Percentiles rank a stretch among this genome's conserved stretches.
phyloP scores from a whole-genome alignment of 2,329 filamentous ascomycete species.

The Phyllosticta citriasiana region DNA sequence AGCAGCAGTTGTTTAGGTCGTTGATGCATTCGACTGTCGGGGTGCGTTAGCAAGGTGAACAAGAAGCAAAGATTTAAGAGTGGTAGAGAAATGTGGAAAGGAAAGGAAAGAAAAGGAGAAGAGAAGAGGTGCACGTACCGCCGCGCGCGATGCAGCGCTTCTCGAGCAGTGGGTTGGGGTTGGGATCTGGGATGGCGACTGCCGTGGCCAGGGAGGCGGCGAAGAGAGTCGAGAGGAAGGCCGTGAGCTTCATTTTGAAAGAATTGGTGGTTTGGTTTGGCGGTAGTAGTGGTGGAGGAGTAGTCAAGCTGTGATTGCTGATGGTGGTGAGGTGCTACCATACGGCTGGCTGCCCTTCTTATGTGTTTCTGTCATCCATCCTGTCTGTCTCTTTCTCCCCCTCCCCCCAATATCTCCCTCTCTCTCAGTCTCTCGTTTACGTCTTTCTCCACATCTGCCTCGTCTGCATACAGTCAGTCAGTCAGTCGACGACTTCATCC shows the following conservation, averaged over 20 bases:
- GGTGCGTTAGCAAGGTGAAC: neutral
- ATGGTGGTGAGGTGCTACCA: neutral
- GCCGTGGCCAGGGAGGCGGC: neutral
- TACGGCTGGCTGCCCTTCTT: neutral
- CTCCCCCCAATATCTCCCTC: neutral
- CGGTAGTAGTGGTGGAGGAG: neutral
- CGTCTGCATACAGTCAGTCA: too few relatives aligned
- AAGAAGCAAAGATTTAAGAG: neutral
- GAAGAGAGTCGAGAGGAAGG: neutral
- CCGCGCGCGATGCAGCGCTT: neutral
- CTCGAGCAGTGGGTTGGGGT: neutral
- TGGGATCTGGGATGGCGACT: neutral
- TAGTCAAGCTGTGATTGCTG: neutral
- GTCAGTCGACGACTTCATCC: too few relatives aligned
- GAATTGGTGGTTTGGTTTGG: neutral
- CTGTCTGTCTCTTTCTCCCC: neutral
- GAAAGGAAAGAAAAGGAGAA: neutral
- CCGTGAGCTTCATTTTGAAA: neutral
- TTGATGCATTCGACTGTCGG: neutral
- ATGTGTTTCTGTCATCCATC: neutral
- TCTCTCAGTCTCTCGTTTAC: neutral
- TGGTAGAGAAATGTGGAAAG: too few relatives aligned
- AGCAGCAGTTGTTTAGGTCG: conserved; percentile 1
- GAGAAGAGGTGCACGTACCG: neutral
- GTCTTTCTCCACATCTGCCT: neutral